Percentiles rank a stretch among this genome's conserved stretches.
These are phyloP conservation scores for Cyclotella baltica DNA, from an alignment of 108 stramenopile genomes.

Conservation along the genomic window DNA sequence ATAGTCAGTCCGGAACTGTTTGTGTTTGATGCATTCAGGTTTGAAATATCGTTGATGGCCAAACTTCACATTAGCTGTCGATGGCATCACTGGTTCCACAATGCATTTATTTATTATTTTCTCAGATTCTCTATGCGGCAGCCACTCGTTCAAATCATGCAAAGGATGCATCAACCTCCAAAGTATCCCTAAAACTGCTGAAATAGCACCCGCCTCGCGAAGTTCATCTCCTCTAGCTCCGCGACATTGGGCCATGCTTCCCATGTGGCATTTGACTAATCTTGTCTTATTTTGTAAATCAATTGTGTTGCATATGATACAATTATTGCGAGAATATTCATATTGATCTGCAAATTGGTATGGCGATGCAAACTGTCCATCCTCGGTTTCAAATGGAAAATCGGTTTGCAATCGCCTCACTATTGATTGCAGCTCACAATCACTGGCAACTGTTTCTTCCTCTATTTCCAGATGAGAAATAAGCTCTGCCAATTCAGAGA, in stretches of 20 bases:
- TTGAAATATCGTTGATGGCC: neutral
- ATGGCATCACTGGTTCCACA: slow-evolving; percentile 15
- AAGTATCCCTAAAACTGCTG: slow-evolving; percentile 35
- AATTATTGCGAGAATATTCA: neutral
- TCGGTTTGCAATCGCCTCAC: too few species aligned
- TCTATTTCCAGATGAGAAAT: too few species aligned
- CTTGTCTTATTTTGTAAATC: slow-evolving; percentile 37
- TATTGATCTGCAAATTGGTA: neutral
- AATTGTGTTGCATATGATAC: slow-evolving; percentile 31
- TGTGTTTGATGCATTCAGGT: neutral
- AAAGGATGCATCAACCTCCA: slow-evolving; percentile 26
- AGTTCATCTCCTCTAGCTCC: slow-evolving; percentile 47
- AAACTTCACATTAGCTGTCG: neutral
- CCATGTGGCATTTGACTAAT: slow-evolving; percentile 42
- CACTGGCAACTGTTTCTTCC: too few species aligned
- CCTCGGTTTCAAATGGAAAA: too few species aligned
- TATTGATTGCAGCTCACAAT: too few species aligned
- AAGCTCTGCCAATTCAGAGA: too few species aligned
- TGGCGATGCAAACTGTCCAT: neutral
- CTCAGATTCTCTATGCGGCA: neutral
- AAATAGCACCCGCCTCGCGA: slow-evolving; percentile 51
- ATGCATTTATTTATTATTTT: too few species aligned
- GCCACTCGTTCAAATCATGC: slow-evolving; percentile 6
- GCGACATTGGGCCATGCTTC: slow-evolving; percentile 56
- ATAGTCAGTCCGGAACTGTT: neutral